phyloP scores from a whole-genome alignment of 1,284 basidiomycete species.

The Trichosporon faecale region DNA sequence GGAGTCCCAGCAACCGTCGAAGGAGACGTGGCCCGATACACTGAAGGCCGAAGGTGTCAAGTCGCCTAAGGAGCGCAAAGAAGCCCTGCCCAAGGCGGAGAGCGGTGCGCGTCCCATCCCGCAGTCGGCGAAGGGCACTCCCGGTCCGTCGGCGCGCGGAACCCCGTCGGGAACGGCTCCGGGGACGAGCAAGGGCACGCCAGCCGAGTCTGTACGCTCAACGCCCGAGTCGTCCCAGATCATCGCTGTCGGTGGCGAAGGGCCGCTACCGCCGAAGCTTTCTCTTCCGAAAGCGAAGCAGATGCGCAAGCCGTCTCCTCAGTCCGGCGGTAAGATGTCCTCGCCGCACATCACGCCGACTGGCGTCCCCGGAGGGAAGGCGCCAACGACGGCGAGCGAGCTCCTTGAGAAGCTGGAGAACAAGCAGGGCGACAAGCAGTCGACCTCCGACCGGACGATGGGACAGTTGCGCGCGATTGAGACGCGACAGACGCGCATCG shows the following conservation, averaged over 20 bases:
- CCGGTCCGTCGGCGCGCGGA: not conserved
- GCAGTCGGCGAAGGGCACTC: not conserved
- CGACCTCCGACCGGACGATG: slow-evolving; percentile 5
- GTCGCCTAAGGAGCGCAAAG: not conserved
- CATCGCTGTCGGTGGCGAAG: not conserved
- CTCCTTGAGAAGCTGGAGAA: slow-evolving; percentile 23
- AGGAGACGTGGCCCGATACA: not conserved
- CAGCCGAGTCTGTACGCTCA: not conserved
- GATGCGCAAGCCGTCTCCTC: not conserved
- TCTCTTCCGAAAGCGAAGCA: not conserved
- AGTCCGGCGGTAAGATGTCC: not conserved
- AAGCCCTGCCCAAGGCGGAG: not conserved
- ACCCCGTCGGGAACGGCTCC: not conserved
- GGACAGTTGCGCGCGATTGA: slow-evolving; percentile 41
- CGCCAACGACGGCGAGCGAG: slow-evolving; percentile 23
- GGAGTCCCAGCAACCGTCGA: slow-evolving; percentile 7
- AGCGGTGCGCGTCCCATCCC: not conserved
- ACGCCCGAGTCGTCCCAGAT: not conserved
- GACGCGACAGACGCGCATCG: slow-evolving; percentile 43
- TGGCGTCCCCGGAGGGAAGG: not conserved
- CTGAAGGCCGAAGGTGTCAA: not conserved
- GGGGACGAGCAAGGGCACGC: not conserved
- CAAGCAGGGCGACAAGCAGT: slow-evolving; percentile 1
- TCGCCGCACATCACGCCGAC: not conserved
- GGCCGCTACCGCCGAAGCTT: not conserved